A percentile compares a stretch with the other conserved stretches of the same genome.
Evolutionary conservation across 352 stramenopile species (phyloP).

Genomic region (Phytophthora pisi): DNA sequence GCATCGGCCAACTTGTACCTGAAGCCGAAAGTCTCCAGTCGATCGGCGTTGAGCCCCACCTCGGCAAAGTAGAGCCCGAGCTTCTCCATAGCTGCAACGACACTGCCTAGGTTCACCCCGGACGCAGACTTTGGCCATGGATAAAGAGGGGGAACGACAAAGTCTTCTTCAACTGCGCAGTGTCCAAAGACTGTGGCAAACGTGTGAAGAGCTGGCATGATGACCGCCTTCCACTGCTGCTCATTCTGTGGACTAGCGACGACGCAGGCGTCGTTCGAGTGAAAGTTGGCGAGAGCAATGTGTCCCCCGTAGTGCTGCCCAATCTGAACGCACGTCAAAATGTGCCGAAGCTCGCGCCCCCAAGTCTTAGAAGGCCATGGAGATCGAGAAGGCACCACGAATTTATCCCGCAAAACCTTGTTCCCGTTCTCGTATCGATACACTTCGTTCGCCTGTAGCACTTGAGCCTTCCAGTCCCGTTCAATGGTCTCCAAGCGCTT

Average conservation of each 20-base stretch:
- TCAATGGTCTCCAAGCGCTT: conserved; percentile 28
- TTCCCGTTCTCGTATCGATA: conserved; percentile 36
- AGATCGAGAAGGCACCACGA: conserved; percentile 33
- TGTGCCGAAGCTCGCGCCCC: conserved; percentile 23
- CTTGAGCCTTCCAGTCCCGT: conserved; percentile 29
- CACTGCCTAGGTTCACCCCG: conserved; percentile 18
- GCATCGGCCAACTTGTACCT: conserved; percentile 31
- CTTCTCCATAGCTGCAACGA: conserved; percentile 24
- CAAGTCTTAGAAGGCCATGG: conserved; percentile 35
- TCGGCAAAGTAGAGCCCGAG: conserved; percentile 28
- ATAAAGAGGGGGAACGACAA: conserved; percentile 19
- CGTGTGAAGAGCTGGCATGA: conserved; percentile 30
- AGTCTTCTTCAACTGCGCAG: conserved; percentile 25
- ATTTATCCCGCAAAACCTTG: conserved; percentile 26
- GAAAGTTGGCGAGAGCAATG: conserved; percentile 20
- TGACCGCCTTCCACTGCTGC: conserved; percentile 21
- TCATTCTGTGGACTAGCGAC: conserved; percentile 7
- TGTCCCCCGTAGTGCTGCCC: conserved; percentile 32
- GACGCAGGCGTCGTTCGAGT: conserved; percentile 9
- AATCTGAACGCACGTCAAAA: conserved; percentile 28
- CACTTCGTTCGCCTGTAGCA: conserved; percentile 27
- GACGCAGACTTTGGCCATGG: conserved; percentile 29
- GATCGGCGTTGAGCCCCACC: conserved; percentile 33
- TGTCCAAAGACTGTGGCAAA: conserved; percentile 35
- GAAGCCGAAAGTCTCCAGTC: conserved; percentile 37